phyloP scores from a whole-genome alignment of 2,329 filamentous ascomycete genomes.

The Elsinoe australis region DNA sequence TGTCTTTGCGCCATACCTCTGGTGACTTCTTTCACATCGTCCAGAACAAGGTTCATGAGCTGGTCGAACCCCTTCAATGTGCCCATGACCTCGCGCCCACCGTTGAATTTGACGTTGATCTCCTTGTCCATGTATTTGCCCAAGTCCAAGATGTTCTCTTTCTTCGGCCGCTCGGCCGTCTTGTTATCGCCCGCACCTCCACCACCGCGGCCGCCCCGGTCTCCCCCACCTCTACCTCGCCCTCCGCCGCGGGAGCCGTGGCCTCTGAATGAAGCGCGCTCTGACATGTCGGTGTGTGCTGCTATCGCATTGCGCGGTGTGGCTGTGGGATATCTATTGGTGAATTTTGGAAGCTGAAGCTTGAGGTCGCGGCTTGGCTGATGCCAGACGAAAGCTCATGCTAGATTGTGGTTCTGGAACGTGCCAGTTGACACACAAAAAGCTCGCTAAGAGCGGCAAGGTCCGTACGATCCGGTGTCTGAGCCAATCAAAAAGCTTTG shows the following conservation, averaged over 20 bases:
- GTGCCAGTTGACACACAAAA: background rate
- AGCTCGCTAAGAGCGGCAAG: background rate
- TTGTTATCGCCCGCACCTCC: conserved; percentile 25
- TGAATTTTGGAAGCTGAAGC: conserved; percentile 12
- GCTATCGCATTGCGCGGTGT: conserved; percentile 10
- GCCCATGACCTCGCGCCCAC: conserved; percentile 86
- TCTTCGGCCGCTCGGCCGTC: conserved; percentile 61
- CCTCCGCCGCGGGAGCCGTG: conserved; percentile 37
- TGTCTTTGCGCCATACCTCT: conserved; percentile 53
- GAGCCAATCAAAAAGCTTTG: too few relatives aligned
- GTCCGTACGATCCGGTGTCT: too few relatives aligned
- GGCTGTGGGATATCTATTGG: conserved; percentile 9
- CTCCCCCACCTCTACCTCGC: conserved; percentile 28
- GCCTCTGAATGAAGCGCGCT: conserved; percentile 47
- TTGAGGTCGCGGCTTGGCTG: conserved; percentile 13
- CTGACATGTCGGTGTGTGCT: conserved; percentile 41
- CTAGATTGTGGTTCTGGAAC: background rate
- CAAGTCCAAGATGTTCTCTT: conserved; percentile 96
- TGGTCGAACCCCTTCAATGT: conserved; percentile 93
- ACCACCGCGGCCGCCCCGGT: conserved; percentile 28
- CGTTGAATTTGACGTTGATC: conserved; percentile 93
- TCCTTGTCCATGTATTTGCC: conserved; percentile 96
- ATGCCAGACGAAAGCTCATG: background rate
- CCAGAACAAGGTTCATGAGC: conserved; percentile 94
- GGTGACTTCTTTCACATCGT: conserved; percentile 85